Percentiles rank a stretch among this genome's conserved stretches.
Evolutionary conservation across 2,329 filamentous ascomycete species (phyloP).

Genomic region (Sarocladiaceae sp.): DNA sequence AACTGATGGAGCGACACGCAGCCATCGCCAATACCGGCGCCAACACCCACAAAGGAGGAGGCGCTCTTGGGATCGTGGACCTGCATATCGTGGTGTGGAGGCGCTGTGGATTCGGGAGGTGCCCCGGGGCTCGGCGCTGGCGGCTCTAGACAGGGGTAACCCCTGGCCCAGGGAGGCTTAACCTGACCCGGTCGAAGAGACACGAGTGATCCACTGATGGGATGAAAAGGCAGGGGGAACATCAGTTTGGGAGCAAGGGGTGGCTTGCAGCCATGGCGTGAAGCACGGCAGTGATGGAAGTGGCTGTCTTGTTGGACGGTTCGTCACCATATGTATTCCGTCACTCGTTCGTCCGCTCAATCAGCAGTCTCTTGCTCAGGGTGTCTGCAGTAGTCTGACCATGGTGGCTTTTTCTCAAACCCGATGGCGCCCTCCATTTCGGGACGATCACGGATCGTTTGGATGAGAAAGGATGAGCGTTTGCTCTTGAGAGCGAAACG

Average conservation of each 20-base stretch:
- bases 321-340: no score
- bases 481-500: not conserved
- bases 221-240: not conserved
- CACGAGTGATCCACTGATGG: not conserved
- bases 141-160: conserved; percentile 7
- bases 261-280: no score
- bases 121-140: not conserved
- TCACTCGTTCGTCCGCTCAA: not conserved
- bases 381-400: not conserved
- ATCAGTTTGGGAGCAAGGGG: not conserved
- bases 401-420: not conserved
- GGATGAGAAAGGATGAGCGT: not conserved
- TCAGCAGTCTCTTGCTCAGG: not conserved
- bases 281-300: no score
- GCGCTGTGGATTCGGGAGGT: conserved; percentile 3
- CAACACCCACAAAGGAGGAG: no score
- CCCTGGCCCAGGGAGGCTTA: conserved; percentile 1
- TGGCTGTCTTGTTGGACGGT: no score
- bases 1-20: not conserved
- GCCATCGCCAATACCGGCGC: not conserved
- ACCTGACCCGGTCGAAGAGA: not conserved
- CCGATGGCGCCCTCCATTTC: conserved; percentile 2
- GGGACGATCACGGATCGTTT: not conserved
- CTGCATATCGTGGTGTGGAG: not conserved
- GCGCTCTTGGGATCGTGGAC: not conserved